Evolutionary conservation across 331 rosid species (phyloP).

Genomic region (Malus hybrid): DNA sequence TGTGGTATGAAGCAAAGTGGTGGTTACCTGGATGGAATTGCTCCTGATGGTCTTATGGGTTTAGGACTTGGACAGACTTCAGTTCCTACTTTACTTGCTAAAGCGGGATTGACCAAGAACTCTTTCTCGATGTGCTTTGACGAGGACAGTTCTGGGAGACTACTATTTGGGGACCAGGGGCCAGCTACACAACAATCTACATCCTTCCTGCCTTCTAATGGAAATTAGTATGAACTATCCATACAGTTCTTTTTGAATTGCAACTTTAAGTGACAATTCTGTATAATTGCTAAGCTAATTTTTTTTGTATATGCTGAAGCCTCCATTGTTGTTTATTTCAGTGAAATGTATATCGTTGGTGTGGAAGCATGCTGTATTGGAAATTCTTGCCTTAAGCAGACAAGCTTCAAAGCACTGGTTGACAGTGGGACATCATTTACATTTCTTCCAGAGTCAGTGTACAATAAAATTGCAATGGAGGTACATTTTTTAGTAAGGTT

Average conservation of each 20-base stretch:
- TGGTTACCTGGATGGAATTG: constrained; percentile 78
- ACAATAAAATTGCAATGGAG: constrained; percentile 59
- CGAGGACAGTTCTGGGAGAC: constrained; percentile 73
- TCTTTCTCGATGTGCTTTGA: constrained; percentile 80
- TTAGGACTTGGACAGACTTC: constrained; percentile 83
- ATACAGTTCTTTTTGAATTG: constrained; percentile 1
- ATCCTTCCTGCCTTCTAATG: constrained; percentile 65
- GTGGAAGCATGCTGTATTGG: constrained; percentile 72
- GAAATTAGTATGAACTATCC: constrained; percentile 46
- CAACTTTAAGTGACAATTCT: not conserved
- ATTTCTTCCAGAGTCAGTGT: constrained; percentile 66
- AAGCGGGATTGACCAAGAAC: constrained; percentile 57
- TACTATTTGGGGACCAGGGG: constrained; percentile 88
- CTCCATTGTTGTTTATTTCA: constrained; percentile 17
- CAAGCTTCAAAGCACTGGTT: constrained; percentile 68
- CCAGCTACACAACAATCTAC: constrained; percentile 63
- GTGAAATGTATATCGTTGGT: constrained; percentile 70
- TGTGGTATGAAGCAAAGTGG: constrained; percentile 99
- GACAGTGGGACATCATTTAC: constrained; percentile 95
- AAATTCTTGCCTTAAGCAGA: constrained; percentile 52
- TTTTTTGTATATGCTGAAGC: not conserved
- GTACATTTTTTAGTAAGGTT: constrained; percentile 28
- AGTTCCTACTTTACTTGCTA: constrained; percentile 78
- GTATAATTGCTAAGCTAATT: not conserved
- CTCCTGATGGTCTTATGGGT: constrained; percentile 94